Evolutionary conservation across 148 eudicot species (phyloP), one percentile per base, ranked within the genome.

Genomic region (Arctostaphylos glauca): DNA sequence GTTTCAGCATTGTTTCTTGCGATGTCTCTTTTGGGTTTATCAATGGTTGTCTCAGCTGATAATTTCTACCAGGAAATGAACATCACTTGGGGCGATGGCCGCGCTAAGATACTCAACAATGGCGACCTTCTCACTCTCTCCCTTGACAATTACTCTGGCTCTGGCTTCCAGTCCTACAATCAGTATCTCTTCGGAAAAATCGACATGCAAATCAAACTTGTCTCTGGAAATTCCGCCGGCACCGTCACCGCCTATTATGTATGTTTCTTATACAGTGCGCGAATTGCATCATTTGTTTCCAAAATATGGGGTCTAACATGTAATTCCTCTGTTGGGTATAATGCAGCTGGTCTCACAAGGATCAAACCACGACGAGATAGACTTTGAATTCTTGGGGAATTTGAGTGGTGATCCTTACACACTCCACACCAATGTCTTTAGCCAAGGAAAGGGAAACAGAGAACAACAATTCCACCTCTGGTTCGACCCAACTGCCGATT

Each of bases 201-300:
- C 19, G 89, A 87, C 31, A 84, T 84, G 86, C 89, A 84, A 48
- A 81, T 87, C 21, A 87, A 87, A 56, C 86, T 87, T 66, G 89
- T 87, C 2, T 84, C 86, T 5, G 89, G 89, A 38, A 87, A 87
- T 54, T 87, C 89, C 8, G 89, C 89, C 31, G 89, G 89, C 86
- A 87, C 89, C 3, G 89, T 87, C 64, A 87, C 89, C 0, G 85
- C 86, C 8, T 87, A 87, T 54, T 87, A 87, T 74, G 88, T 87
- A 83, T 49, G 83, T 77, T 53, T 3, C 25, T n/a, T 23, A 31
- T 31, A 31, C 38, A 31, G 38, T 31, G 1, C 1, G 38, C 1
- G 38, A 31, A 31, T 31, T 31, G 38, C 38, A 31, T 31, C 38
- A 31, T 9, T 23, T 64, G 18, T 62, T 62, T 21, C 68, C 5